Evolutionary conservation across 2,329 filamentous ascomycete genomes (phyloP), one percentile per base, ranked within the genome.

Genomic region (Fusarium oligoseptatum): DNA sequence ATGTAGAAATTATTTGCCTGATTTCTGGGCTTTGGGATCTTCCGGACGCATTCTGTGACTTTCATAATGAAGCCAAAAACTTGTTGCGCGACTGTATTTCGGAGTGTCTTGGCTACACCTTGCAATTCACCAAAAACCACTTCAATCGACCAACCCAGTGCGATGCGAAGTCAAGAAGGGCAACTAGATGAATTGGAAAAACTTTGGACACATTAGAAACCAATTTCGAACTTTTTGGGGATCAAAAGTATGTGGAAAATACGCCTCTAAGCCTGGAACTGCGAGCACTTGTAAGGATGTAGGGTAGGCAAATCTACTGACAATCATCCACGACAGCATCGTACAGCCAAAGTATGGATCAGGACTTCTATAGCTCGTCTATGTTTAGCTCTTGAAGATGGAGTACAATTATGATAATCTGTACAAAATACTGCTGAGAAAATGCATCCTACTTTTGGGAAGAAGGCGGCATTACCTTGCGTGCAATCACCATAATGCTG

Each of bases 201-300:
- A 10, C 1, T 8, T 6, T 3, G 10, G 4, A 3, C 2, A 6
- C 5, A 29, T 11, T 3, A 12, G 2, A 4, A 4, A 24, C 8
- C 14, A 17, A 4, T 15, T 15, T 15, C 0, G 0, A 3, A 9
- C 14, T 24, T 48, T 24, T 9, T 5, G 14, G 12, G 20, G 43
- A 24, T 9, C 43, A 48, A 15, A 3, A 24, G 10, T 48, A 24
- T 17, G 14, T 15, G 7, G 20, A 15, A 45, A 22, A 24, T 12
- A 9, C 43, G 14, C 12, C 43, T 48, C 14, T 14, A 48, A 24
- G 43, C 7, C 43, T 17, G 20, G 43, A 48, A 17, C 12, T 15
- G 22, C 20, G 20, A 48, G 14, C 7, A 15, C 43, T 15, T 15
- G 20, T 2, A 11, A 27, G 17, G 15, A 22, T 50, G 14, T 50